Conservation (phyloP, 176 grass and related monocot genomes). For the Juncus effusus region DNA sequence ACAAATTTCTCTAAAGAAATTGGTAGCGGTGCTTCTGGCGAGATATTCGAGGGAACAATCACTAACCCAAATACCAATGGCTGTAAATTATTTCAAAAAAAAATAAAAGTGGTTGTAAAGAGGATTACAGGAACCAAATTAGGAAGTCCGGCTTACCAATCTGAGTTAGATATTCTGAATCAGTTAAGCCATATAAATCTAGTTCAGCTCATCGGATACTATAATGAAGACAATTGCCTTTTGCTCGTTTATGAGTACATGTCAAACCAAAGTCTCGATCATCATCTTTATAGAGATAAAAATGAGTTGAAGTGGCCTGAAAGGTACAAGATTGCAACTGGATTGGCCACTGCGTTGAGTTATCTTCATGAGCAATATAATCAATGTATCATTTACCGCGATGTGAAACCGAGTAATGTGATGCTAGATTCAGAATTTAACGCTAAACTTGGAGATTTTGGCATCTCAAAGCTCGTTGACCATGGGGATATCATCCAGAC, state of each 20-base stretch:
- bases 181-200: constrained; percentile 18
- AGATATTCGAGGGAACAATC: constrained; percentile 11
- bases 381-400: constrained; percentile 26
- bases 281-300: constrained; percentile 14
- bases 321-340: constrained; percentile 9
- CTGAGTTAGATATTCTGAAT: constrained; percentile 25
- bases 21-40: constrained; percentile 17
- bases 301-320: constrained; percentile 1
- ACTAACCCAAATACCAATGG: neutral
- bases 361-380: constrained; percentile 28
- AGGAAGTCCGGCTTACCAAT: constrained; percentile 8
- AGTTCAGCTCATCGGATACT: constrained; percentile 17
- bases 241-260: constrained; percentile 30
- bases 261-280: constrained; percentile 25
- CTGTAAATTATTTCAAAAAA: no score
- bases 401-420: no score
- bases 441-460: constrained; percentile 34
- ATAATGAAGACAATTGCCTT: neutral
- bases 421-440: constrained; percentile 28
- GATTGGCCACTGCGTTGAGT: constrained; percentile 15
- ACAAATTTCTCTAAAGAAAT: constrained; percentile 10
- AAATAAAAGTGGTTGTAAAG: constrained; percentile 17
- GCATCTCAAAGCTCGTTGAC: constrained; percentile 28
- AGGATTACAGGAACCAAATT: constrained; percentile 4
- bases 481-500: constrained; percentile 16